Conservation (phyloP, 352 stramenopile species). For the Phytopythium mirpurense region DNA sequence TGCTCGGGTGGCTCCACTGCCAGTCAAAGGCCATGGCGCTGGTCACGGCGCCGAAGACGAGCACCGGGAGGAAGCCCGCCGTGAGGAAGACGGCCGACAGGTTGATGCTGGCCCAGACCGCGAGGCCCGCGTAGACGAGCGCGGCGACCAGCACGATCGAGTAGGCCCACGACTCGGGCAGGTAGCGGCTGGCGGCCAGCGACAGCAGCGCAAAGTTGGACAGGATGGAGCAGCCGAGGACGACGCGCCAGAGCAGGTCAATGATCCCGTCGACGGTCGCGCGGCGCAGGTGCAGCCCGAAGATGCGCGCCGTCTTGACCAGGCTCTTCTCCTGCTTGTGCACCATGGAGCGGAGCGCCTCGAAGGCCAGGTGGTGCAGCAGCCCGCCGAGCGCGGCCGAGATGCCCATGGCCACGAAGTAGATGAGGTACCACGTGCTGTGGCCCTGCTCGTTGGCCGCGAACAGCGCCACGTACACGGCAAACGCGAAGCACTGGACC, state of each 20-base stretch:
- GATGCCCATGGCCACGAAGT: slow-evolving; percentile 82
- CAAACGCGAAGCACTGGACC: slow-evolving; percentile 79
- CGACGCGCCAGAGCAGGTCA: slow-evolving; percentile 73
- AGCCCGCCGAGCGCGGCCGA: slow-evolving; percentile 70
- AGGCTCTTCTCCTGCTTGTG: slow-evolving; percentile 69
- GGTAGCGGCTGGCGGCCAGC: slow-evolving; percentile 67
- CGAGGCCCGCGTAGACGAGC: slow-evolving; percentile 58
- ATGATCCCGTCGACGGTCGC: slow-evolving; percentile 70
- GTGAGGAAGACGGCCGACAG: slow-evolving; percentile 84
- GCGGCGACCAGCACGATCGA: slow-evolving; percentile 65
- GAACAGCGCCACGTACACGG: slow-evolving; percentile 76
- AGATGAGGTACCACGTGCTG: slow-evolving; percentile 76
- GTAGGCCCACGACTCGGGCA: slow-evolving; percentile 72
- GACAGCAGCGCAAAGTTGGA: slow-evolving; percentile 84
- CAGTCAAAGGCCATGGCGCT: slow-evolving; percentile 77
- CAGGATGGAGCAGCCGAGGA: slow-evolving; percentile 76
- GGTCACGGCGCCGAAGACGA: slow-evolving; percentile 71
- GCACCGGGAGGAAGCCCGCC: slow-evolving; percentile 72
- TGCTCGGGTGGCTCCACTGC: slow-evolving; percentile 73
- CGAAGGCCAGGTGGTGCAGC: slow-evolving; percentile 78
- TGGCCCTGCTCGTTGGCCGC: slow-evolving; percentile 44
- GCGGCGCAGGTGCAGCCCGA: slow-evolving; percentile 66
- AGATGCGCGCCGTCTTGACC: slow-evolving; percentile 60
- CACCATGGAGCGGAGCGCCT: slow-evolving; percentile 63
- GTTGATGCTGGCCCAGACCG: slow-evolving; percentile 75